A percentile compares a stretch with the other conserved stretches of the same genome.
Evolutionary conservation across 2,329 filamentous ascomycete species (phyloP).

Genomic region (Penicillium oxalicum): DNA sequence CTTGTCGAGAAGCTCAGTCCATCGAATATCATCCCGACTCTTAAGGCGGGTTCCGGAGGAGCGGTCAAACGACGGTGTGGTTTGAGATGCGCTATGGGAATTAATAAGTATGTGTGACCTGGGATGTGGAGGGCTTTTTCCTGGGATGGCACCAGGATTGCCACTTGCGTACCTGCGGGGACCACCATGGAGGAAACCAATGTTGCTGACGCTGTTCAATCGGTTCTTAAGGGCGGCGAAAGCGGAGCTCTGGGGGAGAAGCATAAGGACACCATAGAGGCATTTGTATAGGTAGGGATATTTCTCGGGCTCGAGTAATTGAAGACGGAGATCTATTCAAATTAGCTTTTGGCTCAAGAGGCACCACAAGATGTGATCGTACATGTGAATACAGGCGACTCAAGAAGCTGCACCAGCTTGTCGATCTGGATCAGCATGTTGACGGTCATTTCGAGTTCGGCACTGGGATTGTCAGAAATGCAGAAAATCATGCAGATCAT

Average conservation of each 20-base stretch:
- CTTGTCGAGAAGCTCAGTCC: constrained; percentile 89
- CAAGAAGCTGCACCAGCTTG: constrained; percentile 91
- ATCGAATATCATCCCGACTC: constrained; percentile 82
- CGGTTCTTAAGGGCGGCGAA: constrained; percentile 96
- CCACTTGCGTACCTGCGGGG: constrained; percentile 61
- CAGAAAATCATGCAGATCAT: background rate
- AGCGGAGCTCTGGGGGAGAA: constrained; percentile 93
- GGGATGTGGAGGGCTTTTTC: constrained; percentile 2
- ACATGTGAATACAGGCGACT: constrained; percentile 98
- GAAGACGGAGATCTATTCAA: constrained; percentile 73
- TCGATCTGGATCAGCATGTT: constrained; percentile 98
- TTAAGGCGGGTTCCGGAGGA: constrained; percentile 65
- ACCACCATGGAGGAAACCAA: constrained; percentile 84
- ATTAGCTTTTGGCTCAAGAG: background rate
- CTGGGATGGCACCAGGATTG: background rate
- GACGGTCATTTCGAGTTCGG: constrained; percentile 96
- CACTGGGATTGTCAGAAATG: constrained; percentile 50
- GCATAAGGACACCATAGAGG: constrained; percentile 93
- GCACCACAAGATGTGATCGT: constrained; percentile 27
- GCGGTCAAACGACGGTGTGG: constrained; percentile 56
- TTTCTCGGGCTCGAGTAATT: constrained; percentile 89
- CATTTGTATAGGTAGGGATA: constrained; percentile 96
- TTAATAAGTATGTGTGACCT: constrained; percentile 5
- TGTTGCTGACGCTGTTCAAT: constrained; percentile 92
- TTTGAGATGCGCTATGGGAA: constrained; percentile 11